Evolutionary conservation across 2,329 filamentous ascomycete genomes (phyloP).

Genomic region (Fusarium humuli): DNA sequence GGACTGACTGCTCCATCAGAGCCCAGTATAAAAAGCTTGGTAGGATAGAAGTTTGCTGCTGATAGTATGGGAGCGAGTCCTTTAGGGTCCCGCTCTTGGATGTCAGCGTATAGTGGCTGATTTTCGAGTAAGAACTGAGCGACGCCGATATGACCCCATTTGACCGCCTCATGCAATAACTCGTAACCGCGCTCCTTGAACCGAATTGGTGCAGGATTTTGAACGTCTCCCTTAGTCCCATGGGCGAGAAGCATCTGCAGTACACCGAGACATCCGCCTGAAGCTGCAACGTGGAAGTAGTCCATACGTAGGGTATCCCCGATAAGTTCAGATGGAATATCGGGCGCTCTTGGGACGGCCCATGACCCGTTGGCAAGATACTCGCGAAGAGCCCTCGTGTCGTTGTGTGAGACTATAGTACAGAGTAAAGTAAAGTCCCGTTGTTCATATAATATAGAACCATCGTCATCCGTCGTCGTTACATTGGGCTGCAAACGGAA

Average conservation of each 20-base stretch:
- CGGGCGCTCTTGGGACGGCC: background rate
- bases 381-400: background rate
- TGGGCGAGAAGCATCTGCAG: background rate
- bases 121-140: background rate
- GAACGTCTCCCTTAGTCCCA: accelerated
- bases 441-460: too few relatives aligned
- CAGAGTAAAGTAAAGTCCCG: too few relatives aligned
- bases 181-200: background rate
- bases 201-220: accelerated
- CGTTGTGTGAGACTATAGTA: too few relatives aligned
- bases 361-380: background rate
- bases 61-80: background rate
- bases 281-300: background rate
- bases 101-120: background rate
- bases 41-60: accelerated
- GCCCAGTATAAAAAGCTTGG: too few relatives aligned
- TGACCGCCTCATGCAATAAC: background rate
- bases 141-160: background rate
- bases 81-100: background rate
- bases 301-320: background rate
- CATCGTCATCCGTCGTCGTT: too few relatives aligned
- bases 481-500: too few relatives aligned
- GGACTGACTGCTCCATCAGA: accelerated
- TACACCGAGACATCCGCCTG: accelerated
- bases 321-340: background rate